Conservation (phyloP, 140 eudicot genomes). For the Bidens hawaiensis region DNA sequence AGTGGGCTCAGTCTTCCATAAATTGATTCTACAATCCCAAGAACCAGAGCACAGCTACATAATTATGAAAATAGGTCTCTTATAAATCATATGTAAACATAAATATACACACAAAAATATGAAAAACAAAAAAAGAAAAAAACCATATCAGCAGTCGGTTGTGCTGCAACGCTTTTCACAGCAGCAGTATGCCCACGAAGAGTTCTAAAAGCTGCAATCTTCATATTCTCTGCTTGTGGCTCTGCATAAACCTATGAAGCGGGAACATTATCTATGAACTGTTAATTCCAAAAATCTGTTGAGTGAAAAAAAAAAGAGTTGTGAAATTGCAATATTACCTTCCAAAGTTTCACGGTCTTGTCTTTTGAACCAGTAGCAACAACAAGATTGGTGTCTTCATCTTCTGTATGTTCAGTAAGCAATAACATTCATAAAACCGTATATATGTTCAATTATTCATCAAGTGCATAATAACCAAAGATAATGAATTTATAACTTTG, state of each 20-base stretch:
- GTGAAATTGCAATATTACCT: slow-evolving; percentile 35
- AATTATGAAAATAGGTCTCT: neutral
- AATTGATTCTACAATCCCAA: slow-evolving; percentile 83
- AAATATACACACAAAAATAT: neutral
- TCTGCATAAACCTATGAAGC: slow-evolving; percentile 55
- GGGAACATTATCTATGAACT: slow-evolving; percentile 1
- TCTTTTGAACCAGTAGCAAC: slow-evolving; percentile 95
- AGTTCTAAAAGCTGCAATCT: slow-evolving; percentile 57
- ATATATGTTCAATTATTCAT: slow-evolving; percentile 2
- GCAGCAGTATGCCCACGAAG: slow-evolving; percentile 82
- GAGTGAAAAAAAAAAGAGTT: neutral
- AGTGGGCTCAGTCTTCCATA: slow-evolving; percentile 67
- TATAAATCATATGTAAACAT: neutral
- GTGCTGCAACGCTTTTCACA: slow-evolving; percentile 66
- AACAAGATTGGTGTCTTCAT: slow-evolving; percentile 32
- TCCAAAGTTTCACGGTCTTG: slow-evolving; percentile 75
- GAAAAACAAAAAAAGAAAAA: neutral
- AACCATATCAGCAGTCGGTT: slow-evolving; percentile 74
- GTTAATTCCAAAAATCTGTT: neutral
- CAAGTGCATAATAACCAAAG: neutral
- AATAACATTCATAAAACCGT: neutral
- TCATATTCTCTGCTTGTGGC: slow-evolving; percentile 38
- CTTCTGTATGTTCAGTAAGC: slow-evolving; percentile 23
- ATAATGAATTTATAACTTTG: slow-evolving; percentile 5
- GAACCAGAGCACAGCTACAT: slow-evolving; percentile 81